Conservation (phyloP, 345 rosid genomes). For the Mercurialis annua region DNA sequence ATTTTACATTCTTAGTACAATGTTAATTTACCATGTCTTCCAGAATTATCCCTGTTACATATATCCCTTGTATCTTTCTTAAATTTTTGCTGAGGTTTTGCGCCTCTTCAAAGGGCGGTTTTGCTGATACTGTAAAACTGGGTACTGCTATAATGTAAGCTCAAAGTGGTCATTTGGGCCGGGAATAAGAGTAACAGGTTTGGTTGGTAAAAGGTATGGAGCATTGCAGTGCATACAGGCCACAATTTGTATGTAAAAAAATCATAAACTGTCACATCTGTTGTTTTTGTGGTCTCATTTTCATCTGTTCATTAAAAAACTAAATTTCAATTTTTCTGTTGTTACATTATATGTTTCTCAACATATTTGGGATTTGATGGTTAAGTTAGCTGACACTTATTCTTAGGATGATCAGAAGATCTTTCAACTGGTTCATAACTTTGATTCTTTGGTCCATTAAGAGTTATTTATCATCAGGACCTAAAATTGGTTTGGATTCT, state of each 20-base stretch:
- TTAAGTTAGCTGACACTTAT: neutral
- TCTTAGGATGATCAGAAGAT: neutral
- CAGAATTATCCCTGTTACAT: neutral
- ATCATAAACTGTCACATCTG: no score
- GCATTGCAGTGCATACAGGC: neutral
- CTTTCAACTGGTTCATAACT: no score
- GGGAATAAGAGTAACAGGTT: neutral
- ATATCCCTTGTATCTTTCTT: neutral
- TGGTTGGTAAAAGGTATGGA: neutral
- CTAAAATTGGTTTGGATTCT: neutral
- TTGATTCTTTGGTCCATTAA: no score
- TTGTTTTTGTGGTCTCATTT: neutral
- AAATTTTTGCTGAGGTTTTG: neutral
- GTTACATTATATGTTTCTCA: neutral
- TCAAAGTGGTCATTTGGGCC: neutral
- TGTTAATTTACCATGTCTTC: neutral
- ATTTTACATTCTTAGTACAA: neutral
- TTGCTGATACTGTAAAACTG: neutral
- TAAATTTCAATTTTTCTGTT: neutral
- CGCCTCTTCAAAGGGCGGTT: neutral
- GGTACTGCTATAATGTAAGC: neutral
- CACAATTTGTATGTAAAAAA: conserved; percentile 4
- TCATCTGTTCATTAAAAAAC: neutral
- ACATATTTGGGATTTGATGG: neutral
- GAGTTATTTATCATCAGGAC: no score